Base-by-base conservation (phyloP, 2,329 filamentous ascomycete genomes). In the Cordyceps farinosa region DNA sequence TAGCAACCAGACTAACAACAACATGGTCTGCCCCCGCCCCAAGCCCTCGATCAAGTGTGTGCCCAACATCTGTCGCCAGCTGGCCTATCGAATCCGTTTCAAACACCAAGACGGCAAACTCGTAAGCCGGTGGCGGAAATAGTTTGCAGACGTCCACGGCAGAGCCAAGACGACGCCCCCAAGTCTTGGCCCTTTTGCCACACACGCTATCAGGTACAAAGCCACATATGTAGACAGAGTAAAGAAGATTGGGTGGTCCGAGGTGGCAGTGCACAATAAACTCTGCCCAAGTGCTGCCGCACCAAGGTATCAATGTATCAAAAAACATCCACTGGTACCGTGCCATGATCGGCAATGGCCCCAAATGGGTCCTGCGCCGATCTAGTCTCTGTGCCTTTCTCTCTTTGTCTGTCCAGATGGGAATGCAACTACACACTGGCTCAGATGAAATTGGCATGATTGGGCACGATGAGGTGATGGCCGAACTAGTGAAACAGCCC, bases 121-220 rank as follows among this genome's bases (percentile, higher is more conserved):
- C 15, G 11, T 15, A 30, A 30, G 27, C 45, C 13, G 27, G 45
- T 45, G 42, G 42, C 42, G 17, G 17, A n/a, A n/a, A n/a, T 45
- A 30, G 8, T 13, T 32, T 17, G 50, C 30, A 40, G 38, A 40
- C 38, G 22, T 40, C 29, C 15, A 44, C 27, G 9, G 13, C 52
- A 27, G 22, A 22, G 17, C 54, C 54, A 47, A 57, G 11, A 57
- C 11, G n/a, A 57, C 42, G 54, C 44, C 40, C 27, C 40, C 27
- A 57, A 47, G 11, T 57, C 42, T 47, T 57, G 40, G 54, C 52
- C 22, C 38, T 55, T 55, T 52, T 52, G 52, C 52, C 55, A 57
- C 55, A 9, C 5, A 22, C 29, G 5, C 34, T 32, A 29, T 13
- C 22, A 32, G 36, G n/a, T 22, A 44, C 13, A 44, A 22, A 32